Evolutionary conservation across 2,329 filamentous ascomycete genomes (phyloP), one percentile per base, ranked within the genome.

Genomic region (Chaetomiaceae sp.): DNA sequence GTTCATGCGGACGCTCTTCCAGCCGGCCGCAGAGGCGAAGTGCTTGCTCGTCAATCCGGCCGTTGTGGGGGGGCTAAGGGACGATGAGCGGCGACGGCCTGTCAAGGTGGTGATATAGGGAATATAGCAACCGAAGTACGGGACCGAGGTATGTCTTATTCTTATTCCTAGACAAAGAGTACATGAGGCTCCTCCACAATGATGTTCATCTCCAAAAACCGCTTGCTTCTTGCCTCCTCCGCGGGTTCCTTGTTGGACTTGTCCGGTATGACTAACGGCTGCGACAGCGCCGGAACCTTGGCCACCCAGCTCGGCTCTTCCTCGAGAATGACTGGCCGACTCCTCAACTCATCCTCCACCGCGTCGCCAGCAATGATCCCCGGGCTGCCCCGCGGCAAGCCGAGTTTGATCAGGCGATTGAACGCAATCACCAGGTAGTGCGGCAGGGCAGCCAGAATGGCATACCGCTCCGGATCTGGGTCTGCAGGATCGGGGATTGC

Each of bases 21-120:
- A 36, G 3, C 33, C 49, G 29, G 34, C 38, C 22, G 38, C 17
- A 11, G 54, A 58, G 45, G 50, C 46, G 19, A 54, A 47, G n/a
- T 51, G 51, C 31, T 46, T 53, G 55, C 54, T 63, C 36, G 56
- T 59, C n/a, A 55, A 59, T 33, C 19, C 54, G 17, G 45, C 54
- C 2, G 42, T 59, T 19, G 56, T 59, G 9, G 60, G 54, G 2
- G 56, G 58, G 5, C 15, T 57, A 22, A 31, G 56, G 14, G 51
- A 57, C 36, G 40, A 54, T 23, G 47, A 56, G 44, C 38, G 51
- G 6, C 47, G 50, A 14, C 17, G 19, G 11, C 36, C 48, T n/a
- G 34, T 55, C 29, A 48, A 36, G 47, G 49, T 57, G 17, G 27
- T 53, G 8, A 51, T 56, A 23, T 55, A 40, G 31, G 5, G 25